These are phyloP conservation scores for Mucor piriformis DNA, from an alignment of 371 early-diverging fungal species.

Conservation along the genomic window DNA sequence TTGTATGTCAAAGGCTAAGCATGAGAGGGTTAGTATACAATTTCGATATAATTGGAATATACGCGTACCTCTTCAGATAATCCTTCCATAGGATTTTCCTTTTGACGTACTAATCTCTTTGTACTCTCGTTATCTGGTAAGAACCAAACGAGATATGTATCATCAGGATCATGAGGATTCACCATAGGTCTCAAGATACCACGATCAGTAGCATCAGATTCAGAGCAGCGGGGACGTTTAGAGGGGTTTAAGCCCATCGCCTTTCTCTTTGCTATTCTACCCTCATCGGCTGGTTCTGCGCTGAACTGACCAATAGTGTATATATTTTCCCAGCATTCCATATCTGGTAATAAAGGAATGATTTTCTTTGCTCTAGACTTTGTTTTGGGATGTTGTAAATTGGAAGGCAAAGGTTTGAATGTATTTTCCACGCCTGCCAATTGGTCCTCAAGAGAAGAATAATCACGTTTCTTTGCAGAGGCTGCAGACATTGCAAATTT, in stretches of 20 bases:
- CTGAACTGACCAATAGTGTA: conserved; percentile 76
- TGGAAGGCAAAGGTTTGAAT: conserved; percentile 60
- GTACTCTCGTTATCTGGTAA: conserved; percentile 46
- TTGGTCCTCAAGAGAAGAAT: conserved; percentile 63
- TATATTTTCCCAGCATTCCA: conserved; percentile 62
- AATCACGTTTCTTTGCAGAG: conserved; percentile 27
- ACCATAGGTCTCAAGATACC: conserved; percentile 64
- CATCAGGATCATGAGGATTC: conserved; percentile 54
- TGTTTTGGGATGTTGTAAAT: conserved; percentile 75
- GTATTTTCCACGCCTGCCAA: conserved; percentile 69
- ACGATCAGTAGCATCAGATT: conserved; percentile 52
- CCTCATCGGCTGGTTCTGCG: conserved; percentile 68
- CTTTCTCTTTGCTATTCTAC: conserved; percentile 31
- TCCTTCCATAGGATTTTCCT: conserved; percentile 23
- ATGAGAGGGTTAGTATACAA: no score
- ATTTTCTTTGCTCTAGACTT: conserved; percentile 74
- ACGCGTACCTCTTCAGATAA: conserved; percentile 24
- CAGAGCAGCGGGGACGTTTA: conserved; percentile 22
- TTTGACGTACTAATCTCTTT: conserved; percentile 36
- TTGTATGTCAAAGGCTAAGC: conserved; percentile 36
- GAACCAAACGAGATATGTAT: conserved; percentile 54
- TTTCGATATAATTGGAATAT: no score
- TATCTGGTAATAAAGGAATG: conserved; percentile 80
- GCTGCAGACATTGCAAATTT: conserved; percentile 36
- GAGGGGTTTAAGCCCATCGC: neutral